These are phyloP conservation scores for Metschnikowia kunwiensis DNA, from an alignment of 805 yeast genomes.

Conservation along the genomic window DNA sequence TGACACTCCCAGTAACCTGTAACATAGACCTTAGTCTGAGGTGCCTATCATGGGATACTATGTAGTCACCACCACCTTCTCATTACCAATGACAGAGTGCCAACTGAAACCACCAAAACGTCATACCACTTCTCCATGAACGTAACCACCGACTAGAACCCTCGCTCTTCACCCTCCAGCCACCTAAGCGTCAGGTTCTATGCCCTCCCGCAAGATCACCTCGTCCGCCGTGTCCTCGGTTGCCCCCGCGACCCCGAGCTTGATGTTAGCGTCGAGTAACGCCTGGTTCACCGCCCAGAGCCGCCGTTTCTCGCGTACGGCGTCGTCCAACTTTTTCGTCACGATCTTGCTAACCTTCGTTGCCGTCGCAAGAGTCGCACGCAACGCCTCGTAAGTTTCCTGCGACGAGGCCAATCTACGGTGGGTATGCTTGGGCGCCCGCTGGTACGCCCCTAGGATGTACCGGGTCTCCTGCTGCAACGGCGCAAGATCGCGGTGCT, in stretches of 20 bases:
- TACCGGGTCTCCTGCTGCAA: conserved; percentile 9
- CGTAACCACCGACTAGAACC: no score
- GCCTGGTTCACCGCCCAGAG: conserved; percentile 43
- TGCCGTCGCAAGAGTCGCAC: conserved; percentile 36
- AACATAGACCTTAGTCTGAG: no score
- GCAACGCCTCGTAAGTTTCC: conserved; percentile 24
- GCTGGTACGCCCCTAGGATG: not conserved
- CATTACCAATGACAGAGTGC: no score
- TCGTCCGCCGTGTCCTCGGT: conserved; percentile 19
- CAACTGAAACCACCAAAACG: no score
- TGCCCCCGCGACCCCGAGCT: conserved; percentile 26
- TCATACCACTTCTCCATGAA: no score
- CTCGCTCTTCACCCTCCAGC: no score
- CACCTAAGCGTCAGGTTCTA: no score
- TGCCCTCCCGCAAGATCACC: conserved; percentile 16
- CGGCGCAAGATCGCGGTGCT: conserved; percentile 6
- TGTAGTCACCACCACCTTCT: no score
- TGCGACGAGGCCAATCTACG: not conserved
- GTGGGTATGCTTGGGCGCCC: not conserved
- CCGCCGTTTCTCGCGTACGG: conserved; percentile 31
- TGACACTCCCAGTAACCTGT: no score
- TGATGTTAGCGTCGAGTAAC: conserved; percentile 41
- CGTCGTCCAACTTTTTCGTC: conserved; percentile 24
- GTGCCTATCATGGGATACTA: no score
- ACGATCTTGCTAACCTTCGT: conserved; percentile 37